These are phyloP conservation scores for Mortierella sp. DNA, from an alignment of 371 early-diverging fungal genomes.

Conservation along the genomic window DNA sequence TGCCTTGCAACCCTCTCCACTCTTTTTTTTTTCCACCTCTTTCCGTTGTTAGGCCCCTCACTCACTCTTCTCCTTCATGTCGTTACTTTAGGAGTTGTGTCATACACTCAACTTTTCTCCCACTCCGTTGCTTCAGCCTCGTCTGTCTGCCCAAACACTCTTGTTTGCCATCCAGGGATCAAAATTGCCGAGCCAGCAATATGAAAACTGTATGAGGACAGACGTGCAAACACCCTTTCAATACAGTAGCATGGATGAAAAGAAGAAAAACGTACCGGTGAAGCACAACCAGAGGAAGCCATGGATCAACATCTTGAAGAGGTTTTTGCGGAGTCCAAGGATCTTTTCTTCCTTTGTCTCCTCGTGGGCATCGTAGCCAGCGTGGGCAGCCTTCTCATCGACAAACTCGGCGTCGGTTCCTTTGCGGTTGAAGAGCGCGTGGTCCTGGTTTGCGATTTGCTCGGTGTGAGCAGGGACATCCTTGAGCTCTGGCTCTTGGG, in stretches of 20 bases:
- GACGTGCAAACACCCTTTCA: too few species aligned
- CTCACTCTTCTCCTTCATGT: background rate
- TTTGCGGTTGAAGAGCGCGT: slow-evolving; percentile 35
- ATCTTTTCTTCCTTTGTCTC: slow-evolving; percentile 46
- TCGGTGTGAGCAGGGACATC: slow-evolving; percentile 7
- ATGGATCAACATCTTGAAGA: slow-evolving; percentile 27
- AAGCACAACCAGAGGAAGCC: slow-evolving; percentile 37
- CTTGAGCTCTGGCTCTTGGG: slow-evolving; percentile 37
- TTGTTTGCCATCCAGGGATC: background rate
- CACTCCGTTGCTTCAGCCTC: background rate
- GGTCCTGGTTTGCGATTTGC: slow-evolving; percentile 13
- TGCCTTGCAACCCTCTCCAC: too few species aligned
- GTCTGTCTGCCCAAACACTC: background rate
- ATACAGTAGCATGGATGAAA: too few species aligned
- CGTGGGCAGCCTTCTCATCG: slow-evolving; percentile 26
- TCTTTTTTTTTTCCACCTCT: too few species aligned
- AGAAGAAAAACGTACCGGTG: slow-evolving; percentile 35
- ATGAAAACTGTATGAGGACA: background rate
- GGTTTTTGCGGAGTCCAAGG: slow-evolving; percentile 29
- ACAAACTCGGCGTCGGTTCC: slow-evolving; percentile 30
- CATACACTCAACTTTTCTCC: background rate
- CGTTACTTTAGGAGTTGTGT: too few species aligned
- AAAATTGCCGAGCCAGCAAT: background rate
- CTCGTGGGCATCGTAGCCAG: background rate
- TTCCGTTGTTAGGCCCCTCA: too few species aligned